Conservation (phyloP, 768 basidiomycete genomes). For the Termitomyces sp. region DNA sequence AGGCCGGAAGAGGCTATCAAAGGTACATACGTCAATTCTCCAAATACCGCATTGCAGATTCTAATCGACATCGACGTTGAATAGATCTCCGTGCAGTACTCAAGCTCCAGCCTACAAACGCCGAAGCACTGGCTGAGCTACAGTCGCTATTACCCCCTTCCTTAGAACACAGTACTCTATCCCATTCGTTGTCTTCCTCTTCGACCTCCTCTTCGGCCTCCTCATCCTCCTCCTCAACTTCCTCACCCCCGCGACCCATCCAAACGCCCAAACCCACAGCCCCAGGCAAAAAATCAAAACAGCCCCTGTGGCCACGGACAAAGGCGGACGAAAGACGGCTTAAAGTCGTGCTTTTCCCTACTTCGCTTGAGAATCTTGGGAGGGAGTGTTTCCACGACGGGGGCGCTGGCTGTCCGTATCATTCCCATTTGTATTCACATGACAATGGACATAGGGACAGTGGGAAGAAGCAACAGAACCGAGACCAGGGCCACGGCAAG, state of each 20-base stretch:
- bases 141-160: slow-evolving; percentile 31
- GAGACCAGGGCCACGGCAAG: slow-evolving; percentile 10
- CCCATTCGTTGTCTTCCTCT: slow-evolving; percentile 18
- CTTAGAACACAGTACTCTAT: neutral
- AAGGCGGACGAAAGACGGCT: slow-evolving; percentile 50
- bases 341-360: slow-evolving; percentile 46
- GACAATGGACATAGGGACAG: slow-evolving; percentile 2
- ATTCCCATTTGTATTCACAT: neutral
- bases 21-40: slow-evolving; percentile 32
- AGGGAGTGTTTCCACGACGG: slow-evolving; percentile 8
- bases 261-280: neutral
- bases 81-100: slow-evolving; percentile 61
- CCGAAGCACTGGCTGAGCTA: slow-evolving; percentile 59
- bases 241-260: slow-evolving; percentile 29
- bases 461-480: slow-evolving; percentile 15
- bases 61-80: neutral
- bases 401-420: neutral
- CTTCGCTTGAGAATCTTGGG: slow-evolving; percentile 23
- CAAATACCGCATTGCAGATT: neutral
- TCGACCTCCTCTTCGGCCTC: slow-evolving; percentile 18
- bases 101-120: slow-evolving; percentile 59
- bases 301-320: slow-evolving; percentile 50
- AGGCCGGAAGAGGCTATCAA: slow-evolving; percentile 54
- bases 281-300: slow-evolving; percentile 36
- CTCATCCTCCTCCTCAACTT: slow-evolving; percentile 19